phyloP scores from a whole-genome alignment of 371 early-diverging fungal genomes.

The Coemansia sp. region DNA sequence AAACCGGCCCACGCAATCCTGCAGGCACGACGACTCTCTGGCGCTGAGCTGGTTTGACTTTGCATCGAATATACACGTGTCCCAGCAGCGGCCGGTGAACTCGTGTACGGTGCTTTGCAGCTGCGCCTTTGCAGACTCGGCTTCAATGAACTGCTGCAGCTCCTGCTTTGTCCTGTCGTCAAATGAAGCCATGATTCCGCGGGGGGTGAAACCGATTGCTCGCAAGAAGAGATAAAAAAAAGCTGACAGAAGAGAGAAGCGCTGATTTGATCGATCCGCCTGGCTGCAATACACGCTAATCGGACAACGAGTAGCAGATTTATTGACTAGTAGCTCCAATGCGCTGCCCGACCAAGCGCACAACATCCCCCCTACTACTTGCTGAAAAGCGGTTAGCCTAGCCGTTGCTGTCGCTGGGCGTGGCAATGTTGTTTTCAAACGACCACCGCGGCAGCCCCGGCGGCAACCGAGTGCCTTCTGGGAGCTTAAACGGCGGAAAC shows the following conservation, averaged over 20 bases:
- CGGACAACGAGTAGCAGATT: no score
- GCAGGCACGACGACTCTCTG: constrained; percentile 70
- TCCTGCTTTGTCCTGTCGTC: constrained; percentile 78
- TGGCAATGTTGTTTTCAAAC: constrained; percentile 29
- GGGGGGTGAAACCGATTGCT: background rate
- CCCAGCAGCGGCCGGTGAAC: constrained; percentile 77
- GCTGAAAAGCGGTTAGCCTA: background rate
- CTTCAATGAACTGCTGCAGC: constrained; percentile 85
- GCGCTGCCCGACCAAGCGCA: no score
- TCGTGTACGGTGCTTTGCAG: constrained; percentile 70
- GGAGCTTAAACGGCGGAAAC: constrained; percentile 44
- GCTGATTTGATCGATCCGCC: no score
- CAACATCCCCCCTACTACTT: background rate
- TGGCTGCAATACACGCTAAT: no score
- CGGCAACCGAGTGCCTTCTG: constrained; percentile 23
- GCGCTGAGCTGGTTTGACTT: constrained; percentile 64
- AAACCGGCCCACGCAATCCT: constrained; percentile 82
- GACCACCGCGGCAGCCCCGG: constrained; percentile 43
- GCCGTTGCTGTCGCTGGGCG: constrained; percentile 5
- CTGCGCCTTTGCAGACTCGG: constrained; percentile 73
- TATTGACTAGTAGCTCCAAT: no score
- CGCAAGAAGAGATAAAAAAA: background rate
- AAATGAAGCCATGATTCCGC: constrained; percentile 3
- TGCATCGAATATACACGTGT: constrained; percentile 74
- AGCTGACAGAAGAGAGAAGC: background rate